phyloP scores from a whole-genome alignment of 163 green algal species.

The Coccomyxa subellipsoidea region DNA sequence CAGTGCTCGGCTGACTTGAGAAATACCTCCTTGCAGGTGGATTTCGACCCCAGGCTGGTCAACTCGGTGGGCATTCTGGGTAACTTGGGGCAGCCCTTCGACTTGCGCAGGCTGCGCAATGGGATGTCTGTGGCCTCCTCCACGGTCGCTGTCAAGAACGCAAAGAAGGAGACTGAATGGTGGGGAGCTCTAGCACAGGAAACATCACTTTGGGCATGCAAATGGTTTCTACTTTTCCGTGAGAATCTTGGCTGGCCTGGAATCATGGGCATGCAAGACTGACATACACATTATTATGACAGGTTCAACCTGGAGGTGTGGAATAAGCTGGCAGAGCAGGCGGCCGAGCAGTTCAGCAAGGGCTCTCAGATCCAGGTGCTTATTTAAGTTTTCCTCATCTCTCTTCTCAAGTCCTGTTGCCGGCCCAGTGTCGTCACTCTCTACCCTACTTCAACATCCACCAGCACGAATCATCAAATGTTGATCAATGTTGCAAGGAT shows the following conservation, averaged over 20 bases:
- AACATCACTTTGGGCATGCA: not conserved
- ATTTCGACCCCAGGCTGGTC: not conserved
- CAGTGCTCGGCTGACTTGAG: too few relatives aligned
- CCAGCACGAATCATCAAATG: too few relatives aligned
- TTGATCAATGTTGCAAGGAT: not conserved
- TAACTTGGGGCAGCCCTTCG: not conserved
- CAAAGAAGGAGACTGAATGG: not conserved
- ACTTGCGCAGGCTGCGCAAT: not conserved
- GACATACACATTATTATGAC: not conserved
- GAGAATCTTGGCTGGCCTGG: not conserved
- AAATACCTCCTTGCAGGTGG: too few relatives aligned
- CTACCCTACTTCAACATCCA: too few relatives aligned
- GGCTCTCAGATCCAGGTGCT: constrained; percentile 7
- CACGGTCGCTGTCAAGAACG: not conserved
- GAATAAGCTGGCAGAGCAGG: not conserved
- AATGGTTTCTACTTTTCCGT: not conserved
- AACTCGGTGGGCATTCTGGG: constrained; percentile 4
- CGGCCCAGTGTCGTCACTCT: too few relatives aligned
- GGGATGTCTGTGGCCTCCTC: not conserved
- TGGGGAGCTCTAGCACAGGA: too few relatives aligned
- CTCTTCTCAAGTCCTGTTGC: too few relatives aligned
- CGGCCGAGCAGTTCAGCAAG: not conserved
- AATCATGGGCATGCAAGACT: not conserved
- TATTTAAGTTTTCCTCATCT: too few relatives aligned
- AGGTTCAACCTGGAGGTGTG: constrained; percentile 14